phyloP scores from a whole-genome alignment of 2,329 filamentous ascomycete species.

The Aspergillus sojae region DNA sequence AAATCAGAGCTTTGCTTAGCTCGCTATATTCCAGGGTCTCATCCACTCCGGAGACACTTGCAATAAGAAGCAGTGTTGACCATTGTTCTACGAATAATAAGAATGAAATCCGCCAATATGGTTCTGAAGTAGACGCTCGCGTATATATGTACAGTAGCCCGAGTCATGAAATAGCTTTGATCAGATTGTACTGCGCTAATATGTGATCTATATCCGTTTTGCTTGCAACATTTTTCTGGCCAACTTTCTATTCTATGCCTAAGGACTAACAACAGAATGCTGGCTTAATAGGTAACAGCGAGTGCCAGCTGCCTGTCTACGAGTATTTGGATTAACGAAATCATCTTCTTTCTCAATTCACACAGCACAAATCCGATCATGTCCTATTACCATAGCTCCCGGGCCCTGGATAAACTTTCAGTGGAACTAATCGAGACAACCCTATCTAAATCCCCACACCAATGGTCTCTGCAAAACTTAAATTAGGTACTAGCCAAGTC shows the following conservation, averaged over 20 bases:
- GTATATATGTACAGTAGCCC: constrained; percentile 1
- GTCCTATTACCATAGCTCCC: background rate
- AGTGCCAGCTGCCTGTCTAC: no score
- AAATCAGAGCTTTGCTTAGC: constrained; percentile 10
- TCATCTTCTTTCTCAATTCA: background rate
- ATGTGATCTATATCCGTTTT: no score
- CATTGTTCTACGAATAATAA: constrained; percentile 5
- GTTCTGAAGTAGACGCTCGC: constrained; percentile 9
- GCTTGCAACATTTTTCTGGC: no score
- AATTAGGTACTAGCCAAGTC: background rate
- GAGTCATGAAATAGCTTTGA: no score
- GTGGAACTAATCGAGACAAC: background rate
- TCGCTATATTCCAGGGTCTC: background rate
- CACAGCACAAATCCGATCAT: background rate
- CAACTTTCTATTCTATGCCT: no score
- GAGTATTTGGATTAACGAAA: no score
- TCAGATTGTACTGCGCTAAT: no score
- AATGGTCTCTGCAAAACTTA: background rate
- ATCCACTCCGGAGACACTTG: constrained; percentile 1
- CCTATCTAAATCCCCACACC: background rate
- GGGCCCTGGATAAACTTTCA: background rate
- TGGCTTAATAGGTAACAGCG: no score
- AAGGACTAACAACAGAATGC: no score
- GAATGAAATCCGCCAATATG: constrained; percentile 10
- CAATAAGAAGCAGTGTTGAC: constrained; percentile 1